A percentile compares a stretch with the other conserved stretches of the same genome.
phyloP scores from a whole-genome alignment of 108 stramenopile species.

The Asterionellopsis glacialis region DNA sequence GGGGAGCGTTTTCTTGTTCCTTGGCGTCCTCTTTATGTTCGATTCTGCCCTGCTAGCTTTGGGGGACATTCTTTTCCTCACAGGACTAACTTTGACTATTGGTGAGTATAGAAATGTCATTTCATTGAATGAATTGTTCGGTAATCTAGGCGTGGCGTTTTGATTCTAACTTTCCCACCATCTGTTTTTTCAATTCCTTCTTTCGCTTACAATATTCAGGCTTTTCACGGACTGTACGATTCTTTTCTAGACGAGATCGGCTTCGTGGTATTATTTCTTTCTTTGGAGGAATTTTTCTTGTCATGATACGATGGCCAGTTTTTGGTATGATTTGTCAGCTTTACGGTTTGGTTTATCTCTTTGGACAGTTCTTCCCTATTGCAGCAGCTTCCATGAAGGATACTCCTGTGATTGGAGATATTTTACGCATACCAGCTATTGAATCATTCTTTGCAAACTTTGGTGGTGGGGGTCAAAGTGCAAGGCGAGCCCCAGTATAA shows the following conservation, averaged over 20 bases:
- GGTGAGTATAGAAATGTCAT: constrained; percentile 21
- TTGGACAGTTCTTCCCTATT: constrained; percentile 92
- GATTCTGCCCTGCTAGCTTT: constrained; percentile 85
- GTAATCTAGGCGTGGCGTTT: neutral
- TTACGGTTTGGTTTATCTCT: constrained; percentile 84
- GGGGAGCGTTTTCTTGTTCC: constrained; percentile 69
- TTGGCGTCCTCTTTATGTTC: constrained; percentile 84
- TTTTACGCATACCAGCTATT: constrained; percentile 61
- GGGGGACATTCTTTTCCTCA: constrained; percentile 82
- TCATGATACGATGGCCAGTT: constrained; percentile 82
- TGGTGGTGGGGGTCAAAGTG: constrained; percentile 31
- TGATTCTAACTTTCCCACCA: neutral
- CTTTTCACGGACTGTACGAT: constrained; percentile 68
- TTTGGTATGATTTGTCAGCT: constrained; percentile 80
- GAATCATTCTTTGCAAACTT: constrained; percentile 76
- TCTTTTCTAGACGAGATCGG: constrained; percentile 81
- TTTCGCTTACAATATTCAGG: too few species aligned
- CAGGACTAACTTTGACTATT: constrained; percentile 83
- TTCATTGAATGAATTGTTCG: neutral
- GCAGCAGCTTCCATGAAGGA: constrained; percentile 79
- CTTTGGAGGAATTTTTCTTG: constrained; percentile 78
- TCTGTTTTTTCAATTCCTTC: constrained; percentile 2
- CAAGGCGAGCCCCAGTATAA: constrained; percentile 50
- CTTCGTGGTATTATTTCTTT: constrained; percentile 83
- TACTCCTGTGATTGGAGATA: constrained; percentile 71